Evolutionary conservation across 108 stramenopile genomes (phyloP).

Genomic region (Nitzschia sp.): DNA sequence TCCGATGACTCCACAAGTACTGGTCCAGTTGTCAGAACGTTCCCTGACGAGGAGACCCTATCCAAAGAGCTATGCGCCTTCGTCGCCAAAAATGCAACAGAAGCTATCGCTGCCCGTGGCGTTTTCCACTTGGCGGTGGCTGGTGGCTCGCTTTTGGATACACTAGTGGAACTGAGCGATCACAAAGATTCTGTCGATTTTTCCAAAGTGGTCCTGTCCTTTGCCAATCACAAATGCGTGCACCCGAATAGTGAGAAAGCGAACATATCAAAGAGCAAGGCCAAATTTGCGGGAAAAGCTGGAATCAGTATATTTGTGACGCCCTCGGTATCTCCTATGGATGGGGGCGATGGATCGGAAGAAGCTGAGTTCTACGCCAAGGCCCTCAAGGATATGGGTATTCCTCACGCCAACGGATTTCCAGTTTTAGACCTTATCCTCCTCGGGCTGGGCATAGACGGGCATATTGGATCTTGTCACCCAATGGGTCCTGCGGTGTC

Average conservation of each 20-base stretch:
- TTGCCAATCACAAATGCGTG: slow-evolving; percentile 71
- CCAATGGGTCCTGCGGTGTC: slow-evolving; percentile 24
- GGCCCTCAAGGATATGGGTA: slow-evolving; percentile 9
- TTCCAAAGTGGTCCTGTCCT: slow-evolving; percentile 48
- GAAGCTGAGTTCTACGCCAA: slow-evolving; percentile 24
- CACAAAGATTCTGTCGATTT: slow-evolving; percentile 43
- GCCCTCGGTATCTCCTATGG: background rate
- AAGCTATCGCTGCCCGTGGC: slow-evolving; percentile 17
- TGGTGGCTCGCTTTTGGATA: slow-evolving; percentile 55
- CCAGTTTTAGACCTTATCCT: slow-evolving; percentile 62
- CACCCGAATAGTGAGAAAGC: slow-evolving; percentile 35
- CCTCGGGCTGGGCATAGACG: slow-evolving; percentile 64
- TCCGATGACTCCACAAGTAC: too few species aligned
- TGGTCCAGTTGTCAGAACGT: background rate
- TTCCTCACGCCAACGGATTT: slow-evolving; percentile 44
- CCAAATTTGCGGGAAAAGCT: slow-evolving; percentile 36
- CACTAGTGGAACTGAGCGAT: slow-evolving; percentile 1
- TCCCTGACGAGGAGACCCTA: background rate
- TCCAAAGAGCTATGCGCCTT: slow-evolving; percentile 24
- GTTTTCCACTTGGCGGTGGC: slow-evolving; percentile 64
- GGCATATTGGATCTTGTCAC: slow-evolving; percentile 53
- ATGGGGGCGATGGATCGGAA: slow-evolving; percentile 3
- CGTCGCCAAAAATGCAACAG: slow-evolving; percentile 9
- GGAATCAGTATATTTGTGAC: background rate
- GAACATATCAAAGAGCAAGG: slow-evolving; percentile 48